A percentile compares a stretch with the other conserved stretches of the same genome.
phyloP scores from a whole-genome alignment of 2,329 filamentous ascomycete species.

The Xylariaceae sp. region DNA sequence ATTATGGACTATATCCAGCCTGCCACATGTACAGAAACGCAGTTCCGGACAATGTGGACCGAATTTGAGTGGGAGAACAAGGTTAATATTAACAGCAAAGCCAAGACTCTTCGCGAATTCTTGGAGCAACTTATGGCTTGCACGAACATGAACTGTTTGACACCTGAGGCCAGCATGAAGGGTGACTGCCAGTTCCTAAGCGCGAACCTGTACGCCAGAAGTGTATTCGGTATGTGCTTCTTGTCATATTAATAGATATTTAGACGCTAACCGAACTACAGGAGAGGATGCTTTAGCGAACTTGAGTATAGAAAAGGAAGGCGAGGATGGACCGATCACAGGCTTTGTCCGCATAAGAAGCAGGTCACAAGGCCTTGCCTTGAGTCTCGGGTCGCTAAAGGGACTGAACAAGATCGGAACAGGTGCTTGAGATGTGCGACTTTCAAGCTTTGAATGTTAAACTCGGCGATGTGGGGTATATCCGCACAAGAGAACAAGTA shows the following conservation, averaged over 20 bases:
- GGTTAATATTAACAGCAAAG: slow-evolving; percentile 99
- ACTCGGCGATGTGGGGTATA: slow-evolving; percentile 9
- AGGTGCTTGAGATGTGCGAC: slow-evolving; percentile 33
- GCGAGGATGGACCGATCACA: slow-evolving; percentile 91
- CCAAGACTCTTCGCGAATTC: slow-evolving; percentile 89
- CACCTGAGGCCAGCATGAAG: slow-evolving; percentile 93
- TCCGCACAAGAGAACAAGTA: background rate
- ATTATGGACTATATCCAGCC: slow-evolving; percentile 99
- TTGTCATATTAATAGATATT: background rate
- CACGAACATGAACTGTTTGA: slow-evolving; percentile 98
- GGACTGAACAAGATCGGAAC: slow-evolving; percentile 83
- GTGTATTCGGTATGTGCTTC: slow-evolving; percentile 87
- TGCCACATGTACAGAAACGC: slow-evolving; percentile 93
- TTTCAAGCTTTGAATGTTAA: slow-evolving; percentile 7
- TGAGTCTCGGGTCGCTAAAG: slow-evolving; percentile 93
- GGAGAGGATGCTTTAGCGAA: slow-evolving; percentile 98
- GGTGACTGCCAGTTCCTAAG: slow-evolving; percentile 98
- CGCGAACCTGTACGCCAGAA: slow-evolving; percentile 94
- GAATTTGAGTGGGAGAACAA: slow-evolving; percentile 99
- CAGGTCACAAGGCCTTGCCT: slow-evolving; percentile 90
- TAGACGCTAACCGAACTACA: slow-evolving; percentile 49
- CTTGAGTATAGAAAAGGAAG: slow-evolving; percentile 96
- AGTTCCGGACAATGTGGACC: slow-evolving; percentile 99
- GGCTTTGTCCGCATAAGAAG: slow-evolving; percentile 98
- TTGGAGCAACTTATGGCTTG: slow-evolving; percentile 93